Evolutionary conservation across 176 grass and related monocot species (phyloP).

Genomic region (Neostapfia colusana): DNA sequence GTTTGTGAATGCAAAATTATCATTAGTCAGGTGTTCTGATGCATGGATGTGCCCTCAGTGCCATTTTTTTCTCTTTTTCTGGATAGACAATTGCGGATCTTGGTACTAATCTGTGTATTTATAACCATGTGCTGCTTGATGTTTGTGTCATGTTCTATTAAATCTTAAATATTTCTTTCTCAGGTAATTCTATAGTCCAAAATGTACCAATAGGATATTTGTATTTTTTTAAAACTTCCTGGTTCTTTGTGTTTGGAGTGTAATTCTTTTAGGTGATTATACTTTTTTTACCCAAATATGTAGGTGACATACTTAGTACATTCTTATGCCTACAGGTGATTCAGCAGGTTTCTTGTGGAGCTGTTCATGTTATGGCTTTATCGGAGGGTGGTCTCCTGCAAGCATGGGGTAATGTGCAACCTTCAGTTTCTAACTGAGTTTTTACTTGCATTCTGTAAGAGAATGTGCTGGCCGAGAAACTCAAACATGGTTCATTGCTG

Average conservation of each 20-base stretch:
- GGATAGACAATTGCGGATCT: not conserved
- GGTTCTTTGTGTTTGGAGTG: not conserved
- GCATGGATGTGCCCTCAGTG: not conserved
- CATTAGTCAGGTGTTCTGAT: not conserved
- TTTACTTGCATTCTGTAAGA: not conserved
- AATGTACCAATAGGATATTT: not conserved
- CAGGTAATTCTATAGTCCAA: not conserved
- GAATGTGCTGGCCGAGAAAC: not conserved
- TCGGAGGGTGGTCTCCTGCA: conserved; percentile 89
- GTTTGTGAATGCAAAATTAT: not conserved
- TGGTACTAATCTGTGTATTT: conserved; percentile 1
- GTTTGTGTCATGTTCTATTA: conserved; percentile 16
- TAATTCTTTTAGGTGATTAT: conserved; percentile 1
- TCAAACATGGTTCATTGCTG: conserved; percentile 30
- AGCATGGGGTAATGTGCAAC: conserved; percentile 78
- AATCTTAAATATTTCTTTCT: conserved; percentile 11
- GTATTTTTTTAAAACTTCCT: conserved; percentile 1
- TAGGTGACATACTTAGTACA: conserved; percentile 8
- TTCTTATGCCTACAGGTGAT: conserved; percentile 58
- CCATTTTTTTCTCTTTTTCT: not conserved
- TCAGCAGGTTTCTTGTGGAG: conserved; percentile 83
- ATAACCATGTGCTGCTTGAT: not conserved
- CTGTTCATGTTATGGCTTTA: conserved; percentile 78
- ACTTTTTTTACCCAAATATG: not conserved
- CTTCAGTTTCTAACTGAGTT: conserved; percentile 2